Conservation (phyloP, 768 basidiomycete genomes). For the Leccinum pellstonianum region DNA sequence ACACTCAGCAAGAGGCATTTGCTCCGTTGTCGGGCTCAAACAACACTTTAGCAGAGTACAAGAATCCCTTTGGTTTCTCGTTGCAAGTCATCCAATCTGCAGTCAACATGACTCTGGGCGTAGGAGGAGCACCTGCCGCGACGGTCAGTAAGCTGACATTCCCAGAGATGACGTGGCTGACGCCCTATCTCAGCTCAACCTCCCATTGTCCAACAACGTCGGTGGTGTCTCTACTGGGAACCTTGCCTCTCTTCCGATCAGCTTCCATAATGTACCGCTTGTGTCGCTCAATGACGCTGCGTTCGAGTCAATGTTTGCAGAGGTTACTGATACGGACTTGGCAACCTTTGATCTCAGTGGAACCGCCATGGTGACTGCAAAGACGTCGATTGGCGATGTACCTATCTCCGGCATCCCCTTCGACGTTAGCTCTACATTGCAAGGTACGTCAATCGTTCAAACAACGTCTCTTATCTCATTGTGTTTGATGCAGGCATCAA, state of each 20-base stretch:
- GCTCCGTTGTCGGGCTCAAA: constrained; percentile 59
- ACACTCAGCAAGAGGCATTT: constrained; percentile 52
- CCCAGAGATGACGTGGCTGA: not conserved
- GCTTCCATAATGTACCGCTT: constrained; percentile 56
- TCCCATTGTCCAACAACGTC: constrained; percentile 47
- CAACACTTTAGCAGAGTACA: constrained; percentile 54
- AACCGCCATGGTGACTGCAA: constrained; percentile 54
- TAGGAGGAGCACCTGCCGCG: constrained; percentile 50
- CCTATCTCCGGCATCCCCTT: constrained; percentile 65
- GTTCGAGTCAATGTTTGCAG: constrained; percentile 57
- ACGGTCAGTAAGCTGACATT: constrained; percentile 37
- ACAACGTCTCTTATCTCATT: not conserved
- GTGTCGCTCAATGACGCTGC: constrained; percentile 52
- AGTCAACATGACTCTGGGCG: constrained; percentile 52
- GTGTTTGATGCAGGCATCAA: constrained; percentile 46
- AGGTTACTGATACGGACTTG: constrained; percentile 48
- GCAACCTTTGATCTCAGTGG: constrained; percentile 54
- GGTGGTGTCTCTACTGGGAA: constrained; percentile 74
- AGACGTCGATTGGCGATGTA: constrained; percentile 63
- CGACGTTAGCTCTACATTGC: constrained; percentile 54
- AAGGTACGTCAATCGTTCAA: constrained; percentile 37
- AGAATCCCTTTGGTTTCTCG: constrained; percentile 77
- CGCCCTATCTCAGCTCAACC: constrained; percentile 39
- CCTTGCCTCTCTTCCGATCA: constrained; percentile 54
- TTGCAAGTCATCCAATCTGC: constrained; percentile 59